Evolutionary conservation across 78 protist species (phyloP).

Genomic region (Protostelium mycophagum): DNA sequence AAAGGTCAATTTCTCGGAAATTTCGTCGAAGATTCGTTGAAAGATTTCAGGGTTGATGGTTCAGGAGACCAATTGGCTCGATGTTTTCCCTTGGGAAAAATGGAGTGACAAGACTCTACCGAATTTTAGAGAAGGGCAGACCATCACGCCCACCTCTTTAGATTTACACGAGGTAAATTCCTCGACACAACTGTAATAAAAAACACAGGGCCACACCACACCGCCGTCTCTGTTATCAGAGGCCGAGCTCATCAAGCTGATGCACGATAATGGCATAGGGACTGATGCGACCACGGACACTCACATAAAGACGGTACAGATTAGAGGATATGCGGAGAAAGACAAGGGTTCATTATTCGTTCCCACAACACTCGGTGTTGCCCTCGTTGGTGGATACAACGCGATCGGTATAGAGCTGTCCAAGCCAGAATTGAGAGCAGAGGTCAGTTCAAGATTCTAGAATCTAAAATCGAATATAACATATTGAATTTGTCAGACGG

Average conservation of each 20-base stretch:
- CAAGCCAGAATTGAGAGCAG: conserved; percentile 70
- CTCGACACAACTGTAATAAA: not conserved
- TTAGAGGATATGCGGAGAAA: conserved; percentile 79
- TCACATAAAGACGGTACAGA: conserved; percentile 88
- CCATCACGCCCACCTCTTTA: conserved; percentile 64
- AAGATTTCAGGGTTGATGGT: conserved; percentile 60
- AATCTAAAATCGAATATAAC: not conserved
- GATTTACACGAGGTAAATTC: conserved; percentile 11
- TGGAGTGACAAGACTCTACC: conserved; percentile 88
- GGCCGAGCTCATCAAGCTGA: conserved; percentile 88
- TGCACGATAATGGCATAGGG: conserved; percentile 95
- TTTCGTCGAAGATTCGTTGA: conserved; percentile 16
- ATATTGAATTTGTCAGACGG: conserved; percentile 13
- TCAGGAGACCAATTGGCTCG: conserved; percentile 72
- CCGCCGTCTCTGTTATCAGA: conserved; percentile 93
- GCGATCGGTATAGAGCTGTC: conserved; percentile 81
- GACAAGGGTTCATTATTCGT: conserved; percentile 30
- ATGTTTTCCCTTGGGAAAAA: conserved; percentile 81
- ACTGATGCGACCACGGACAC: conserved; percentile 99
- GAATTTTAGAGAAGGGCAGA: conserved; percentile 55
- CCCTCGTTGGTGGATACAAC: conserved; percentile 85
- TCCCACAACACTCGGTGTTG: conserved; percentile 87
- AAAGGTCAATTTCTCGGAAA: not conserved
- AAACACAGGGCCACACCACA: conserved; percentile 70
- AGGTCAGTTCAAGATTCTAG: conserved; percentile 10